These are phyloP conservation scores for Solanum hybrid DNA, from an alignment of 305 asterid species.

Conservation along the genomic window DNA sequence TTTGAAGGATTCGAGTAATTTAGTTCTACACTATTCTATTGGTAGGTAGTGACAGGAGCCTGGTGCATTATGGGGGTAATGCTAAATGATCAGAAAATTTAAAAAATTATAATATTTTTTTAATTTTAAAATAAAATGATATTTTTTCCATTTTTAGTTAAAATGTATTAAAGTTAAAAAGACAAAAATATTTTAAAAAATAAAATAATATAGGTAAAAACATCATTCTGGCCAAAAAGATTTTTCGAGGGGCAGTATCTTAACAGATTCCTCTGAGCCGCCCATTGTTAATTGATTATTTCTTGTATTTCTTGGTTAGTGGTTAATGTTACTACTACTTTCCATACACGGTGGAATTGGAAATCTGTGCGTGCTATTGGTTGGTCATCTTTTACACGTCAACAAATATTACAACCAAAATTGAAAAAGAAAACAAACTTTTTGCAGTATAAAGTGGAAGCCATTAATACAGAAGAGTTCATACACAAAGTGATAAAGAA, in stretches of 20 bases:
- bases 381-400: constrained; percentile 2
- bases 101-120: no score
- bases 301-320: background rate
- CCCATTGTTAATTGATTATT: background rate
- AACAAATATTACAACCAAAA: background rate
- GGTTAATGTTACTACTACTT: background rate
- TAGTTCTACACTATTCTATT: background rate
- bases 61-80: background rate
- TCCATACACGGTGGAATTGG: background rate
- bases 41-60: background rate
- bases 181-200: no score
- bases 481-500: background rate
- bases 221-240: no score
- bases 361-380: background rate
- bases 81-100: no score
- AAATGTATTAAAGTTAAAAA: no score
- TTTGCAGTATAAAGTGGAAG: background rate
- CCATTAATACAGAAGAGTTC: background rate
- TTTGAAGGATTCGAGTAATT: background rate
- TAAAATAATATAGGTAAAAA: no score
- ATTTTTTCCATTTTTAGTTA: no score
- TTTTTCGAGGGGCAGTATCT: background rate
- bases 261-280: background rate
- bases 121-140: no score
- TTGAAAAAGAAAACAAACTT: background rate